A percentile compares a stretch with the other conserved stretches of the same genome.
phyloP scores from a whole-genome alignment of 2,329 filamentous ascomycete species.

The Cercospora sojina region DNA sequence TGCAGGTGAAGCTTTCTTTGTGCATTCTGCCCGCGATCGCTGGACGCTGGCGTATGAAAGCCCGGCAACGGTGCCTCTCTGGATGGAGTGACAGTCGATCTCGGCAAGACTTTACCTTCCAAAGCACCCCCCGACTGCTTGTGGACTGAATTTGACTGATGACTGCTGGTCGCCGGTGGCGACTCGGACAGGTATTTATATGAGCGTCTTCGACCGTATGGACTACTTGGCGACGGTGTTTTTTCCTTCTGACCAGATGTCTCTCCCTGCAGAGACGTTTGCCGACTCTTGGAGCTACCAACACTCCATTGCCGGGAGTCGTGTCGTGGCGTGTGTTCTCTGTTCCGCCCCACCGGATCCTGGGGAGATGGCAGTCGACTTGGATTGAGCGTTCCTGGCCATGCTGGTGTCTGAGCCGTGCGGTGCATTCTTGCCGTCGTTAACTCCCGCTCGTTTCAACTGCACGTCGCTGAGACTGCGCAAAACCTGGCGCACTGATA shows the following conservation, averaged over 20 bases:
- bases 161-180: neutral
- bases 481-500: neutral
- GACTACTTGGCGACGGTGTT: neutral
- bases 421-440: neutral
- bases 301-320: slow-evolving; percentile 6
- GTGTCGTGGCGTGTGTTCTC: neutral
- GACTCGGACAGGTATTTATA: neutral
- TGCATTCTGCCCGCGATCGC: neutral
- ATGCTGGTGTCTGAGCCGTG: slow-evolving; percentile 2
- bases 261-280: neutral
- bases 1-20: neutral
- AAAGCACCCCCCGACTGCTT: neutral
- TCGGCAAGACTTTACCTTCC: neutral
- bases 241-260: neutral
- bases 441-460: neutral
- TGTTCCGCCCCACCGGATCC: slow-evolving; percentile 1
- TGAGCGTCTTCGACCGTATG: neutral
- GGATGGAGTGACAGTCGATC: neutral
- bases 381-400: neutral
- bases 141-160: neutral
- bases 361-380: neutral
- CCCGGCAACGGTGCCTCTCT: neutral
- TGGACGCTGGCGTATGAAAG: neutral
- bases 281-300: neutral
- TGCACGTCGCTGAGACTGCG: neutral